phyloP scores from a whole-genome alignment of 202 grass and related monocot species.

The Elaeis oleifera region DNA sequence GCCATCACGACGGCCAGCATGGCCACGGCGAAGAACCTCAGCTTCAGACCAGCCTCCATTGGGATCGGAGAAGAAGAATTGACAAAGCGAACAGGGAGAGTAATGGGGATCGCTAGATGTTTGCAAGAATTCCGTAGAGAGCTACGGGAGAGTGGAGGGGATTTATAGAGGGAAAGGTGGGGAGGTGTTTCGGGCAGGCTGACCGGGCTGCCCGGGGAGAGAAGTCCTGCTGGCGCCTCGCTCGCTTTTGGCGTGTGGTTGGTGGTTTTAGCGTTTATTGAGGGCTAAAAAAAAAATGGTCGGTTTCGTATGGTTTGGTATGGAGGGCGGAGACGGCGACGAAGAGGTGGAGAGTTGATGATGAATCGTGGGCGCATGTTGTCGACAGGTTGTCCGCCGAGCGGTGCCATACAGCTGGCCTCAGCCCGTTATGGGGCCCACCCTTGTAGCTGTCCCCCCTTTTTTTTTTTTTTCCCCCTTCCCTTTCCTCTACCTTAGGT shows the following conservation, averaged over 20 bases:
- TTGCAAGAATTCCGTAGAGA: neutral
- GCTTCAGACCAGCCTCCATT: slow-evolving; percentile 37
- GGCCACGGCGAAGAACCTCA: slow-evolving; percentile 36
- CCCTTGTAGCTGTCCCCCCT: too few species aligned
- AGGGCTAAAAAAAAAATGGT: neutral
- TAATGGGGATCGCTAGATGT: too few species aligned
- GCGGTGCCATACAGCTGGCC: too few species aligned
- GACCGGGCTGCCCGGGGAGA: neutral
- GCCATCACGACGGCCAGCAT: slow-evolving; percentile 45
- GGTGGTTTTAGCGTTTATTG: neutral
- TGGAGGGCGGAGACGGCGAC: too few species aligned
- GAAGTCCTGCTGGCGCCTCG: neutral
- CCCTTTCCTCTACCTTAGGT: too few species aligned
- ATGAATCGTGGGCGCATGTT: too few species aligned
- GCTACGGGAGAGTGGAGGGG: neutral
- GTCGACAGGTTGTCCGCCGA: too few species aligned
- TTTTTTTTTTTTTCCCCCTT: too few species aligned
- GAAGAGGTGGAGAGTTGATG: too few species aligned
- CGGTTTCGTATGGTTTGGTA: too few species aligned
- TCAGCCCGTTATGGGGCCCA: too few species aligned
- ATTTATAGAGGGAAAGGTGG: neutral
- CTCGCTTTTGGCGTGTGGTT: neutral
- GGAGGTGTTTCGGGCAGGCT: neutral
- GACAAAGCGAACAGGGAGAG: too few species aligned
- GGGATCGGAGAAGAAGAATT: neutral